Evolutionary conservation across 352 stramenopile species (phyloP).

Genomic region (Globisporangium heterothallicum): DNA sequence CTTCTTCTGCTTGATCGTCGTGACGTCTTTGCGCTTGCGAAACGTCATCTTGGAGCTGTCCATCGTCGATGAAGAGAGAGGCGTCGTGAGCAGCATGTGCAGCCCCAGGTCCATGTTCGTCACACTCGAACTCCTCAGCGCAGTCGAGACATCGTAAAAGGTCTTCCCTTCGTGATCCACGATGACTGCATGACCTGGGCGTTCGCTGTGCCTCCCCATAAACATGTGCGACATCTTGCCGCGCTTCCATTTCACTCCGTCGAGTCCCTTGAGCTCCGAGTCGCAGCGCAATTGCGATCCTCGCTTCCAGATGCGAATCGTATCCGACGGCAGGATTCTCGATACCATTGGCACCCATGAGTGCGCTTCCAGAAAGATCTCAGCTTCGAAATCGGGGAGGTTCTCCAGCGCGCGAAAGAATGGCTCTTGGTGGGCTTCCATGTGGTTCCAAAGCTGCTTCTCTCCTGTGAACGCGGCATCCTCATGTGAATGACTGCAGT

Average conservation of each 20-base stretch:
- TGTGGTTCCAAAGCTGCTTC: slow-evolving; percentile 45
- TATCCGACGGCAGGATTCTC: slow-evolving; percentile 71
- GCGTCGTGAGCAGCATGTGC: slow-evolving; percentile 65
- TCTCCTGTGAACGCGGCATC: slow-evolving; percentile 23
- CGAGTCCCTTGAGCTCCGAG: slow-evolving; percentile 66
- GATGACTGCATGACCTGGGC: slow-evolving; percentile 40
- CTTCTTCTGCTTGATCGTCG: slow-evolving; percentile 13
- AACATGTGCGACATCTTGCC: slow-evolving; percentile 71
- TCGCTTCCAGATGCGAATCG: slow-evolving; percentile 64
- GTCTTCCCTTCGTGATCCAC: slow-evolving; percentile 52
- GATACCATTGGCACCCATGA: slow-evolving; percentile 82
- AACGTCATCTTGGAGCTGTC: slow-evolving; percentile 53
- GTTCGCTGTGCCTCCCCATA: slow-evolving; percentile 27
- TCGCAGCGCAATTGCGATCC: slow-evolving; percentile 64
- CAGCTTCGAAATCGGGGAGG: slow-evolving; percentile 72
- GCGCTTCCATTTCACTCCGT: slow-evolving; percentile 73
- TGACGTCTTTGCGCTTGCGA: slow-evolving; percentile 50
- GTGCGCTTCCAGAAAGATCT: slow-evolving; percentile 74
- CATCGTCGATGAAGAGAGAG: slow-evolving; percentile 58
- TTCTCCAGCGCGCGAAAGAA: slow-evolving; percentile 60
- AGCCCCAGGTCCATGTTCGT: slow-evolving; percentile 69
- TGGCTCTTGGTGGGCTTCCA: slow-evolving; percentile 43
- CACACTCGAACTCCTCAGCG: slow-evolving; percentile 44
- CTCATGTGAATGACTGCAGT: background rate
- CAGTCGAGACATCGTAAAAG: slow-evolving; percentile 64